Conservation (phyloP, 2,329 filamentous ascomycete genomes). For the Metarhizium sp. region DNA sequence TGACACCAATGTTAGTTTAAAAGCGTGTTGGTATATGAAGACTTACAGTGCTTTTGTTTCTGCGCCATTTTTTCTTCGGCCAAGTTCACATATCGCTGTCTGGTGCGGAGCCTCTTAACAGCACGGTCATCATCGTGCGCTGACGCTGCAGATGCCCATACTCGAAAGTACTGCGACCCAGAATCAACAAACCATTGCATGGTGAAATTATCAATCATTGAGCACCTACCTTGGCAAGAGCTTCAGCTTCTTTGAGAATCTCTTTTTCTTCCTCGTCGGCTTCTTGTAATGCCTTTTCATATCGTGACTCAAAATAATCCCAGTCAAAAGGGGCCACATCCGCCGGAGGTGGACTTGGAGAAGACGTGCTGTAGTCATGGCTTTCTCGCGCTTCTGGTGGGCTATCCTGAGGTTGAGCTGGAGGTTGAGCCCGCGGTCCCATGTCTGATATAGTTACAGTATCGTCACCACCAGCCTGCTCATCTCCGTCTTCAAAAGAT, state of each 20-base stretch:
- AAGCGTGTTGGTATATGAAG: neutral
- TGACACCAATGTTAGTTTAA: slow-evolving; percentile 10
- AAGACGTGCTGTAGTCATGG: slow-evolving; percentile 21
- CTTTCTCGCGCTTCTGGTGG: slow-evolving; percentile 29
- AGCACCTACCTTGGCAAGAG: slow-evolving; percentile 50
- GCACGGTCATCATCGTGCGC: slow-evolving; percentile 68
- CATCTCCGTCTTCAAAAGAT: slow-evolving; percentile 5
- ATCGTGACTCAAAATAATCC: slow-evolving; percentile 64
- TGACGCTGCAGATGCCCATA: slow-evolving; percentile 68
- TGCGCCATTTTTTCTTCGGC: slow-evolving; percentile 62
- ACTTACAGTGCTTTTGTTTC: slow-evolving; percentile 73
- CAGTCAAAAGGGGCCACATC: slow-evolving; percentile 58
- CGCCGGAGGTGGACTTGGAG: slow-evolving; percentile 39
- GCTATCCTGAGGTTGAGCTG: slow-evolving; percentile 7
- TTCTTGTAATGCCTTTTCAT: slow-evolving; percentile 54
- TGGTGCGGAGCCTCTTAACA: slow-evolving; percentile 70
- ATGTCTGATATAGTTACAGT: slow-evolving; percentile 12
- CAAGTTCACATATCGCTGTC: slow-evolving; percentile 65
- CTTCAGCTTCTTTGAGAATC: slow-evolving; percentile 57
- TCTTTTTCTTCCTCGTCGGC: slow-evolving; percentile 55
- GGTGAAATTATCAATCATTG: neutral
- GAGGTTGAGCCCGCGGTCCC: slow-evolving; percentile 11
- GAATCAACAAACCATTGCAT: neutral
- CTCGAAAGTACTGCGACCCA: slow-evolving; percentile 56
- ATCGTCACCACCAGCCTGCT: slow-evolving; percentile 8